These are phyloP conservation scores for Pholiota molesta DNA, from an alignment of 768 basidiomycete genomes.

Conservation along the genomic window DNA sequence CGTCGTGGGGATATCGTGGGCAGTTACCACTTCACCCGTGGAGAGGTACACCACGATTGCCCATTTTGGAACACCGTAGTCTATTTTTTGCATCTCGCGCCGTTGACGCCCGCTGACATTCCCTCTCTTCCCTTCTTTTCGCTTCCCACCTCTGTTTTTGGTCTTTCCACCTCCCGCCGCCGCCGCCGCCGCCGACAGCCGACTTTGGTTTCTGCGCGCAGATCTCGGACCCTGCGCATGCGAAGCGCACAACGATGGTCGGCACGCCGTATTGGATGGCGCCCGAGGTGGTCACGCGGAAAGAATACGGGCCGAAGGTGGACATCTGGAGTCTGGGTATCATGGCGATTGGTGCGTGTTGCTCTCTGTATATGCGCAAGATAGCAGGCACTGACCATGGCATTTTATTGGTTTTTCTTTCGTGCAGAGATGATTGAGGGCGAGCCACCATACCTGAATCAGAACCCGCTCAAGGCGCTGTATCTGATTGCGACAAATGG, in stretches of 20 bases:
- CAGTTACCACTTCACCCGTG: neutral
- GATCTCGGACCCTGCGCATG: slow-evolving; percentile 85
- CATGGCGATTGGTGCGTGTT: slow-evolving; percentile 83
- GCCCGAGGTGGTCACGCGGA: slow-evolving; percentile 95
- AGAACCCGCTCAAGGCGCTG: slow-evolving; percentile 94
- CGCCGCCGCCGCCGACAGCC: slow-evolving; percentile 48
- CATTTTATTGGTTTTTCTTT: neutral
- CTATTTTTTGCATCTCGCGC: neutral
- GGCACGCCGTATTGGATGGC: slow-evolving; percentile 99
- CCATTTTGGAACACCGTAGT: too few relatives aligned
- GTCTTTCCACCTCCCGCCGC: slow-evolving; percentile 3
- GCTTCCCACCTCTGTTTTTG: neutral
- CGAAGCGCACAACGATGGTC: slow-evolving; percentile 97
- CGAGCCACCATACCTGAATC: slow-evolving; percentile 94
- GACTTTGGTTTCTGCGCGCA: slow-evolving; percentile 99
- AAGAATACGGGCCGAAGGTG: slow-evolving; percentile 98
- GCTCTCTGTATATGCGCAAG: neutral
- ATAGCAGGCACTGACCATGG: slow-evolving; percentile 4
- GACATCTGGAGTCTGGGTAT: slow-evolving; percentile 97
- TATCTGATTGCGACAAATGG: slow-evolving; percentile 99
- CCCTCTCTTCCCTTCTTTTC: neutral
- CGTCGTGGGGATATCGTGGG: neutral
- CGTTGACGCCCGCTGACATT: neutral
- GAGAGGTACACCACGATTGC: too few relatives aligned
- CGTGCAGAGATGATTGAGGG: slow-evolving; percentile 94